Evolutionary conservation across 2,329 filamentous ascomycete genomes (phyloP).

Genomic region (Fusarium phyllophilum): DNA sequence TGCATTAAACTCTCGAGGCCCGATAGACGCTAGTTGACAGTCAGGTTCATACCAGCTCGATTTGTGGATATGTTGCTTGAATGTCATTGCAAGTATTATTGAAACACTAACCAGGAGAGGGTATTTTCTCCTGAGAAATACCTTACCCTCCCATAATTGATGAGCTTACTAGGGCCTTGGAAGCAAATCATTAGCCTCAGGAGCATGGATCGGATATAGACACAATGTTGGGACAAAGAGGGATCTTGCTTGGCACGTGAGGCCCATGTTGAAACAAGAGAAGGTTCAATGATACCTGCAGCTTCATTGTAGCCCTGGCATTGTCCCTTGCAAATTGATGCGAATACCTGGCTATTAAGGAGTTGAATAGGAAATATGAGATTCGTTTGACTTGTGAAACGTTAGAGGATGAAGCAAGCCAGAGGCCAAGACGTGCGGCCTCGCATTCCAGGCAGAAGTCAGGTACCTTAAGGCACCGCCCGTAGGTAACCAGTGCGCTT

Average conservation of each 20-base stretch:
- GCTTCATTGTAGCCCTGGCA: slow-evolving; percentile 2
- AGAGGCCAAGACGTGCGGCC: not conserved
- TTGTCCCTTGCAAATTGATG: slow-evolving; percentile 25
- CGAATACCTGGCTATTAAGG: slow-evolving; percentile 19
- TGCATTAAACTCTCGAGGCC: slow-evolving; percentile 31
- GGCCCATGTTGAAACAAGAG: slow-evolving; percentile 22
- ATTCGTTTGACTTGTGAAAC: slow-evolving; percentile 24
- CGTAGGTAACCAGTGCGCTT: not conserved
- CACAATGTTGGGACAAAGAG: slow-evolving; percentile 16
- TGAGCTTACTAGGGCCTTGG: not conserved
- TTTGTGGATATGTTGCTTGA: slow-evolving; percentile 17
- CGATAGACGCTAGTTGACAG: slow-evolving; percentile 24
- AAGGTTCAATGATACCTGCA: slow-evolving; percentile 5
- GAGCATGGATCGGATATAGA: not conserved
- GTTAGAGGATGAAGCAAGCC: slow-evolving; percentile 8
- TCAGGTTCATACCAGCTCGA: slow-evolving; percentile 19
- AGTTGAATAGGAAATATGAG: slow-evolving; percentile 9
- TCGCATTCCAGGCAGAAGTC: slow-evolving; percentile 2
- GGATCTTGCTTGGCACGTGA: slow-evolving; percentile 21
- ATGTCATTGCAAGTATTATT: not conserved
- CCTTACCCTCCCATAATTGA: not conserved
- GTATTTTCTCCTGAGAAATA: slow-evolving; percentile 3
- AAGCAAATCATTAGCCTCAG: not conserved
- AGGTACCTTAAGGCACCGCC: not conserved
- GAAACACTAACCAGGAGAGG: not conserved